These are phyloP conservation scores for Erodium maritimum DNA, from an alignment of 345 rosid genomes.

Conservation along the genomic window DNA sequence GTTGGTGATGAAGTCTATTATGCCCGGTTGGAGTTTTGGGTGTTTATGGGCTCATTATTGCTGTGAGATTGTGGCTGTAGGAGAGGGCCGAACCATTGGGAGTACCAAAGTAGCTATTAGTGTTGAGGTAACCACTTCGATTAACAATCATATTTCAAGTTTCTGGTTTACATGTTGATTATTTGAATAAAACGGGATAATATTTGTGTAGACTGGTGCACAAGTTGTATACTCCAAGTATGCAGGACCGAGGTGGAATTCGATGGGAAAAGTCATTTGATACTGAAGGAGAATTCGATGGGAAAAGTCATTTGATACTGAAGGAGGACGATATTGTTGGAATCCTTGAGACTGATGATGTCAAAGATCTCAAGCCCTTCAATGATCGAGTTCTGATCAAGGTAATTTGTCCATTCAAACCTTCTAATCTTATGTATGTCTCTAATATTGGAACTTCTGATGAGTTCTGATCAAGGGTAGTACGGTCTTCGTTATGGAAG, in stretches of 20 bases:
- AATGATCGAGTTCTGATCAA: conserved; percentile 79
- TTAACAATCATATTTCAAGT: no score
- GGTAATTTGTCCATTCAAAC: conserved; percentile 22
- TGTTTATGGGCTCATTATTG: no score
- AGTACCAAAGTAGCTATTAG: conserved; percentile 32
- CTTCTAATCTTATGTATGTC: not conserved
- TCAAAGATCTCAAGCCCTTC: conserved; percentile 88
- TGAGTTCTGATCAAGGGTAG: no score
- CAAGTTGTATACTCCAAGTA: conserved; percentile 78
- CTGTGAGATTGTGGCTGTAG: conserved; percentile 77
- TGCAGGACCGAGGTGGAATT: no score
- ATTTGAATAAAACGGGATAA: not conserved
- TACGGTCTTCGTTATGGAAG: no score
- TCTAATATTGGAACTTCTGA: no score
- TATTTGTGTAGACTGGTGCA: conserved; percentile 47
- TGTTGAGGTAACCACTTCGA: conserved; percentile 26
- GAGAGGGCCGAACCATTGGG: conserved; percentile 60
- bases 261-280: no score
- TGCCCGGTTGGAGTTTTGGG: no score
- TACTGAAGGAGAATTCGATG: conserved; percentile 78
- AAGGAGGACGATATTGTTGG: conserved; percentile 96
- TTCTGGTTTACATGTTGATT: not conserved
- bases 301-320: conserved; percentile 62
- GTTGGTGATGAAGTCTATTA: no score
- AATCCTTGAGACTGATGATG: conserved; percentile 77